phyloP scores from a whole-genome alignment of 2,329 filamentous ascomycete species.

The Monilinia laxa region DNA sequence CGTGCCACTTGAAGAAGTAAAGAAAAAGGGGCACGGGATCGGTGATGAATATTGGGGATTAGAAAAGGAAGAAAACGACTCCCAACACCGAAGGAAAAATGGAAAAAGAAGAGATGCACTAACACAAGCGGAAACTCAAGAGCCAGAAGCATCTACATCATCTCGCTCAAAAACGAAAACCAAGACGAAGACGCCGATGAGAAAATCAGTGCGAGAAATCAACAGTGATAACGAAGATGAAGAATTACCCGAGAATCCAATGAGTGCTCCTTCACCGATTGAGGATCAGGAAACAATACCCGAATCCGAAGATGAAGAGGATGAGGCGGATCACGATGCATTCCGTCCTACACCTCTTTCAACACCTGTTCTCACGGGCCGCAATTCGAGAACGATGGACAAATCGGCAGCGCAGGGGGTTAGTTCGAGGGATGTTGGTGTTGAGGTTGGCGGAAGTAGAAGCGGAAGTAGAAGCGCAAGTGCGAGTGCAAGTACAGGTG shows the following conservation, averaged over 20 bases:
- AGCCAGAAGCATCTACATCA: neutral
- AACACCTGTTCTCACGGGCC: neutral
- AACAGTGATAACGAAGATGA: slow-evolving; percentile 12
- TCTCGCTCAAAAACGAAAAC: neutral
- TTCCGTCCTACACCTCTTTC: neutral
- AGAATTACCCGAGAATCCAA: slow-evolving; percentile 11
- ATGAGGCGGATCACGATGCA: neutral
- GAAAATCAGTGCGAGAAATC: slow-evolving; percentile 15
- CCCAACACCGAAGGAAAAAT: slow-evolving; percentile 39
- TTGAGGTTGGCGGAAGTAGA: neutral
- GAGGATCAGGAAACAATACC: neutral
- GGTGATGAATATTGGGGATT: slow-evolving; percentile 57
- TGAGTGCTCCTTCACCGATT: neutral
- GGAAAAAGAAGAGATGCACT: slow-evolving; percentile 31
- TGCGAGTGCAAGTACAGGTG: no score
- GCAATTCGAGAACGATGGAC: slow-evolving; percentile 3
- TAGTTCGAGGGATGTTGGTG: neutral
- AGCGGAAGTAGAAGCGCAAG: no score
- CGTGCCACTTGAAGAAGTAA: slow-evolving; percentile 62
- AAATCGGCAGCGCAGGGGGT: neutral
- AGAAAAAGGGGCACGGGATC: slow-evolving; percentile 56
- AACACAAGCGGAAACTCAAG: slow-evolving; percentile 1
- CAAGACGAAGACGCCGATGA: neutral
- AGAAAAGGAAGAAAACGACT: slow-evolving; percentile 42
- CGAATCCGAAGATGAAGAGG: slow-evolving; percentile 9